Conservation (phyloP, 257 asterid species). For the Ilex aquifolium region DNA sequence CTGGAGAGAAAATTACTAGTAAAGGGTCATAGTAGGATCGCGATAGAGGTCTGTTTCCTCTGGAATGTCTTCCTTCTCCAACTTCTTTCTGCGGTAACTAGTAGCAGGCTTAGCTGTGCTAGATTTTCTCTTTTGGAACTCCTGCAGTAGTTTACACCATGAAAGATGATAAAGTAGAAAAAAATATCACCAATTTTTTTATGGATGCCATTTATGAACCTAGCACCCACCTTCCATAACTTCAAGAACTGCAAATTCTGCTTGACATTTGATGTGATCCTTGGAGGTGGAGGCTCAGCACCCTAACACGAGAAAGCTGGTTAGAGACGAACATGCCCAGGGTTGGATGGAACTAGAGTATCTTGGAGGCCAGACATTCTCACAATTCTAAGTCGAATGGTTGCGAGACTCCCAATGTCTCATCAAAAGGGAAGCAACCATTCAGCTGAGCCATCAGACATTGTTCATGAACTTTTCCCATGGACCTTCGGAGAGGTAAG, state of each 20-base stretch:
- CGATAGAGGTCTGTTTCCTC: constrained; percentile 69
- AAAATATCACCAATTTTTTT: constrained; percentile 3
- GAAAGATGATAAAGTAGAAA: constrained; percentile 12
- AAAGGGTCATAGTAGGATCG: constrained; percentile 76
- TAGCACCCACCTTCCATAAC: constrained; percentile 65
- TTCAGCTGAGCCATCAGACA: background rate
- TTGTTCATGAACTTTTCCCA: background rate
- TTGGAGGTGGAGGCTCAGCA: constrained; percentile 64
- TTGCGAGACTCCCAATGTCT: background rate
- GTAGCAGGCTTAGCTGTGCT: constrained; percentile 71
- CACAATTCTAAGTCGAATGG: background rate
- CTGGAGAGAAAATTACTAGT: constrained; percentile 49
- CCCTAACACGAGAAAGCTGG: constrained; percentile 36
- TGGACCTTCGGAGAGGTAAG: background rate
- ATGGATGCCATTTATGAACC: constrained; percentile 7
- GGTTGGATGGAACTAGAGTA: too few relatives aligned
- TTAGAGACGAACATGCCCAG: constrained; percentile 7
- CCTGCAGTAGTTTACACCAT: constrained; percentile 34
- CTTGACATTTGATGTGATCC: constrained; percentile 89
- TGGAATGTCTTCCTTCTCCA: constrained; percentile 78
- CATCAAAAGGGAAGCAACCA: background rate
- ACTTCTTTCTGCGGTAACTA: constrained; percentile 80
- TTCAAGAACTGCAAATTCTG: constrained; percentile 79
- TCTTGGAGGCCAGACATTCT: background rate
- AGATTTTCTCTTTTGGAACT: constrained; percentile 61